Conservation (phyloP, 495 filamentous ascomycete genomes). For the Alectoria sarmentosa region DNA sequence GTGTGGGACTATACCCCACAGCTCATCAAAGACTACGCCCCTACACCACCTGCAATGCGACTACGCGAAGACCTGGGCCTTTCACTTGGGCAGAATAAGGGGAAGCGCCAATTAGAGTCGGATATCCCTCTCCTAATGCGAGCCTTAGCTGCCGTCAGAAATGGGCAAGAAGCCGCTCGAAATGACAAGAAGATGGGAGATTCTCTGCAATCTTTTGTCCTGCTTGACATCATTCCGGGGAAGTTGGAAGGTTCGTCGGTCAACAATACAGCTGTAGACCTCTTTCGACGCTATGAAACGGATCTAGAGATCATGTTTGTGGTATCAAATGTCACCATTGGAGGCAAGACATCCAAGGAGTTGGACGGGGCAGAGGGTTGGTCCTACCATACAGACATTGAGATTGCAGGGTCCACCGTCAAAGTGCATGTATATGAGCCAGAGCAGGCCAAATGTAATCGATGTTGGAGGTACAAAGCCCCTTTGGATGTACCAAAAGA, state of each 20-base stretch:
- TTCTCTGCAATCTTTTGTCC: slow-evolving; percentile 16
- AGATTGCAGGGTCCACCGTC: slow-evolving; percentile 40
- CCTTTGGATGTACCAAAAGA: slow-evolving; percentile 39
- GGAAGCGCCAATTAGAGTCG: slow-evolving; percentile 33
- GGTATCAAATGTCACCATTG: slow-evolving; percentile 58
- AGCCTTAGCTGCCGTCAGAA: slow-evolving; percentile 57
- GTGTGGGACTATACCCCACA: slow-evolving; percentile 71
- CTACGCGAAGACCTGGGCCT: slow-evolving; percentile 28
- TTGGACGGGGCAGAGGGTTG: slow-evolving; percentile 39
- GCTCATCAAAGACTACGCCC: slow-evolving; percentile 45
- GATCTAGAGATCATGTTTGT: slow-evolving; percentile 72
- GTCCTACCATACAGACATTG: slow-evolving; percentile 49
- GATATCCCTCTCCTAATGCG: slow-evolving; percentile 53
- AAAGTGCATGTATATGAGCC: slow-evolving; percentile 61
- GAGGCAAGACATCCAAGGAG: slow-evolving; percentile 30
- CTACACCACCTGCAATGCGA: slow-evolving; percentile 40
- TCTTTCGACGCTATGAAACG: slow-evolving; percentile 46
- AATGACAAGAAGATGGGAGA: slow-evolving; percentile 20
- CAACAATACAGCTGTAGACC: slow-evolving; percentile 4
- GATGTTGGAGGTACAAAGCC: slow-evolving; percentile 79
- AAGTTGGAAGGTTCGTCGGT: slow-evolving; percentile 19
- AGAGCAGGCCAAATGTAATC: slow-evolving; percentile 61
- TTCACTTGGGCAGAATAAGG: slow-evolving; percentile 28
- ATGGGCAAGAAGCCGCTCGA: slow-evolving; percentile 56
- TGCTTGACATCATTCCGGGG: slow-evolving; percentile 9